phyloP scores from a whole-genome alignment of 2,329 filamentous ascomycete species.

The Penicillium expansum region DNA sequence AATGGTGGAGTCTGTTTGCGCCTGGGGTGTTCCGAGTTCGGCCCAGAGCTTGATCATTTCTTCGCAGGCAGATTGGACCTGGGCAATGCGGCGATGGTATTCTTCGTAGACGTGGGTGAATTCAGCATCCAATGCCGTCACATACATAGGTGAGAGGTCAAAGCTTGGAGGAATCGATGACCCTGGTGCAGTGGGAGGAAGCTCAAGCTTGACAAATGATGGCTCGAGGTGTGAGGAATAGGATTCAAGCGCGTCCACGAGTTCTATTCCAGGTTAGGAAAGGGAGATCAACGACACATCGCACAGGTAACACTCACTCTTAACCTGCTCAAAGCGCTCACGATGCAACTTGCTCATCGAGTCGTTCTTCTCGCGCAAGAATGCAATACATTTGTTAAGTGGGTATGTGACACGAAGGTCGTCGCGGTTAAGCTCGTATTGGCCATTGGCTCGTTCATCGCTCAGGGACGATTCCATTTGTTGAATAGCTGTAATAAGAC shows the following conservation, averaged over 20 bases:
- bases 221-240: slow-evolving; percentile 95
- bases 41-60: slow-evolving; percentile 94
- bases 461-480: slow-evolving; percentile 93
- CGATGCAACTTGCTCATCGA: slow-evolving; percentile 78
- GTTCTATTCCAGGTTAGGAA: slow-evolving; percentile 58
- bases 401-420: slow-evolving; percentile 79
- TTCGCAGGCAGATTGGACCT: slow-evolving; percentile 71
- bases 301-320: slow-evolving; percentile 61
- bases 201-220: slow-evolving; percentile 77
- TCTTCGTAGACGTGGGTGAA: slow-evolving; percentile 96
- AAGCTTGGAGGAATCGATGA: slow-evolving; percentile 77
- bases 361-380: slow-evolving; percentile 79
- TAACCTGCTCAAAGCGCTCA: slow-evolving; percentile 92
- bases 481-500: slow-evolving; percentile 77
- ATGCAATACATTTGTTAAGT: slow-evolving; percentile 72
- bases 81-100: slow-evolving; percentile 77
- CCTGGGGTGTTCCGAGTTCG: slow-evolving; percentile 89
- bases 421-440: slow-evolving; percentile 63
- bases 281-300: background rate
- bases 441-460: slow-evolving; percentile 64
- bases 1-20: slow-evolving; percentile 82
- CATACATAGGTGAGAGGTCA: slow-evolving; percentile 87
- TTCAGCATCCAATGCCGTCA: slow-evolving; percentile 80
- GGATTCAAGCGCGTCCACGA: slow-evolving; percentile 88
- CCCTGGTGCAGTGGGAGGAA: slow-evolving; percentile 78